These are phyloP conservation scores for Umbellularia californica DNA, from an alignment of 164 flowering plant genomes.

Conservation along the genomic window DNA sequence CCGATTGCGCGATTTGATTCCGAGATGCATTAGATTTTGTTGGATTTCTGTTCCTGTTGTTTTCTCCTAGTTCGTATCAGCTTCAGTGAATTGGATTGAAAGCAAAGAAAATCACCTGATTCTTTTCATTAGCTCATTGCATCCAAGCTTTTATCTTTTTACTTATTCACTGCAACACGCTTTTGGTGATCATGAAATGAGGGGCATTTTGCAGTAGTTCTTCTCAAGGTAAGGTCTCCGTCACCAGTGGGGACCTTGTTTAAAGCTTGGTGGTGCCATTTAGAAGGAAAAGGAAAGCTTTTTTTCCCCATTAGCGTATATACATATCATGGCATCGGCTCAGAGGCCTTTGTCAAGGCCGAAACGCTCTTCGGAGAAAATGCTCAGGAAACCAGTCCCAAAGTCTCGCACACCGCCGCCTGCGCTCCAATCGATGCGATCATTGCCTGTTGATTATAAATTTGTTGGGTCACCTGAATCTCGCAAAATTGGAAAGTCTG, in stretches of 20 bases:
- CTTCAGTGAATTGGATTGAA: not conserved
- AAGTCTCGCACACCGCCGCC: conserved; percentile 23
- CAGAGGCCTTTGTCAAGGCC: conserved; percentile 15
- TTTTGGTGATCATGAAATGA: conserved; percentile 19
- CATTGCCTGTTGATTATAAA: conserved; percentile 54
- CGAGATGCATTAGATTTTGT: not conserved
- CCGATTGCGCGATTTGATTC: not conserved
- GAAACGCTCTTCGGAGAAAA: conserved; percentile 16
- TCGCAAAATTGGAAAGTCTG: not conserved
- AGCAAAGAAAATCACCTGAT: not conserved
- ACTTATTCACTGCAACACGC: conserved; percentile 1
- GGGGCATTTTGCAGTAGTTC: conserved; percentile 18
- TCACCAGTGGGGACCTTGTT: conserved; percentile 37
- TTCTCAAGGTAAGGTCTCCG: conserved; percentile 30
- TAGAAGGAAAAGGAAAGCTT: conserved; percentile 13
- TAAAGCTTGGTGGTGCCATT: conserved; percentile 28
- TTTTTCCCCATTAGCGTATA: conserved; percentile 10
- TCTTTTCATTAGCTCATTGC: not conserved
- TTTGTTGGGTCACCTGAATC: conserved; percentile 29
- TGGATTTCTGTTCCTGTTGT: not conserved
- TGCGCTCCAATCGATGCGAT: conserved; percentile 40
- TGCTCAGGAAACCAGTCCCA: conserved; percentile 23
- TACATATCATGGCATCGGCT: conserved; percentile 20
- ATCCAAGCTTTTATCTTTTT: not conserved
- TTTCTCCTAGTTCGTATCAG: not conserved